Conservation (phyloP, 129 eudicot species). For the Glebionis coronaria region DNA sequence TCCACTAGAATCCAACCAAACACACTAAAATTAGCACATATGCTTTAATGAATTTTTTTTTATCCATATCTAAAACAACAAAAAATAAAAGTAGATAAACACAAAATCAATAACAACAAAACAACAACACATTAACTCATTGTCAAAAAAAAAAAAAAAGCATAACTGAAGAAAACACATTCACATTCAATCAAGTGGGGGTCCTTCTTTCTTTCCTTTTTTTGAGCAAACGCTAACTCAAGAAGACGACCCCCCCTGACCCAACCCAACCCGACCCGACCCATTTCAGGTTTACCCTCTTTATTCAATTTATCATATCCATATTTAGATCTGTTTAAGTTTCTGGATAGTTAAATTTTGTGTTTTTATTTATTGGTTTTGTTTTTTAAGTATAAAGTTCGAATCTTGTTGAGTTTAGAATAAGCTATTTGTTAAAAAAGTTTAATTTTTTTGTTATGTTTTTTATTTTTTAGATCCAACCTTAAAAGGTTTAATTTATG, state of each 20-base stretch:
- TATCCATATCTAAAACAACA: too few relatives aligned
- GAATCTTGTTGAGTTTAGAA: constrained; percentile 10
- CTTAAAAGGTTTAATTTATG: constrained; percentile 20
- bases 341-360: not conserved
- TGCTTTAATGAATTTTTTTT: not conserved
- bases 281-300: constrained; percentile 6
- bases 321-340: constrained; percentile 39
- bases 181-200: constrained; percentile 15
- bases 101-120: constrained; percentile 18
- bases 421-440: not conserved
- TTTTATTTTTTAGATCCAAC: constrained; percentile 38
- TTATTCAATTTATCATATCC: not conserved
- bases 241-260: constrained; percentile 13
- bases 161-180: constrained; percentile 11
- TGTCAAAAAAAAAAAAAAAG: constrained; percentile 8
- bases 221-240: constrained; percentile 15
- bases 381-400: constrained; percentile 7
- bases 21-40: constrained; percentile 14
- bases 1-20: constrained; percentile 10
- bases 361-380: constrained; percentile 12
- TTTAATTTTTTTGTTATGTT: constrained; percentile 5
- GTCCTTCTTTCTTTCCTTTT: not conserved
- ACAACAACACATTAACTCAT: constrained; percentile 3
- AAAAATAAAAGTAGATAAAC: not conserved
- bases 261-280: not conserved